Base-by-base conservation (phyloP, 805 yeast species). In the Starmera amethionina region DNA sequence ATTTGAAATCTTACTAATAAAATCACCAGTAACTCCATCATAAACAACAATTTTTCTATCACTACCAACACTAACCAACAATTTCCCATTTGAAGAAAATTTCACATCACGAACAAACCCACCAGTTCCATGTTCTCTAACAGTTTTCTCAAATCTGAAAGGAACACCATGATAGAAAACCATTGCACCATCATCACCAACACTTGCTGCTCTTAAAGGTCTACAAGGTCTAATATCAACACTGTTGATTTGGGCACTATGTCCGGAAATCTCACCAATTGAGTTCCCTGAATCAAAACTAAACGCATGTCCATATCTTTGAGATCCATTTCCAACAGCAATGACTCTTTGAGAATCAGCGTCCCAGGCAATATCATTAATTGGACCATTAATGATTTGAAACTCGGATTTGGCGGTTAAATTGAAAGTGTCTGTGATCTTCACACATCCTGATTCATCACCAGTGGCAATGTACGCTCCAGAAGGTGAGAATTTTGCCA, bases 211-310 rank as follows among this genome's bases (percentile, higher is more conserved):
- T 42, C 96, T 70, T 65, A 83, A 86, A 9, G 98, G 98, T 60
- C 98, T 76, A 13, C 41, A 46, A 16, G 89, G 87, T 54, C 82
- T 81, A 48, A 90, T 81, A 42, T 82, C 77, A 16, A 88, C 95
- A 0, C 93, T 86, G 54, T 84, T 87, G 55, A 90, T 77, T 36
- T 74, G 76, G 22, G 86, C 79, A 14, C 90, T 73, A 58, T 93
- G 98, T 19, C 98, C 98, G 37, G 88, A 79, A 51, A 90, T 81
- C 56, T 93, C 97, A 41, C 98, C 99, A 35, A 93, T 79, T n/a
- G 96, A 77, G 62, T 93, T 93, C 45, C 98, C 98, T 1, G 95
- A 75, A 56, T 93, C 99, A 74, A 82, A 83, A 8, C 95, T 77
- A 59, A 90, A 86, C 47, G 94, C 88, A 50, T 83, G 96, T 7